phyloP scores from a whole-genome alignment of 768 basidiomycete genomes.

The Mycena floridula region DNA sequence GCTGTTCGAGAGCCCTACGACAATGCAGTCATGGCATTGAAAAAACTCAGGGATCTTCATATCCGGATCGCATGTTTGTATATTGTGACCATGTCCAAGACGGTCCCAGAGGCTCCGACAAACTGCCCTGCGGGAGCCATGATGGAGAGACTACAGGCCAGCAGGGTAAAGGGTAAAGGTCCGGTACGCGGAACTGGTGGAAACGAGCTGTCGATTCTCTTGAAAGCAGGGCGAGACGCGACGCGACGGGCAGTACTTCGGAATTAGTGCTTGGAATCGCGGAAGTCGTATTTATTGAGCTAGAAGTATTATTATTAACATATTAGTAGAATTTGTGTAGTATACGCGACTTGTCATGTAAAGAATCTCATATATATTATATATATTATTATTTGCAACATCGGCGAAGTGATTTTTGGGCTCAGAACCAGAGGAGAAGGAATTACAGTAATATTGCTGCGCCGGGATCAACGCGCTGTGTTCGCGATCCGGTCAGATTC shows the following conservation, averaged over 20 bases:
- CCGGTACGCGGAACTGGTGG: slow-evolving; percentile 86
- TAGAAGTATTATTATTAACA: no score
- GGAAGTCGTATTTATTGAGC: no score
- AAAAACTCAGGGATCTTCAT: slow-evolving; percentile 79
- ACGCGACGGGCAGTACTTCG: slow-evolving; percentile 60
- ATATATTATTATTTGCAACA: no score
- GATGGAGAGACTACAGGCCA: slow-evolving; percentile 41
- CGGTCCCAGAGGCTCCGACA: slow-evolving; percentile 36
- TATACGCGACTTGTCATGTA: no score
- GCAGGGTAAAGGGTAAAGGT: slow-evolving; percentile 33
- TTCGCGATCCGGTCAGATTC: no score
- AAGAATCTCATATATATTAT: no score
- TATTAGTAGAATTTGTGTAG: no score
- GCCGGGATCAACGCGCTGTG: no score
- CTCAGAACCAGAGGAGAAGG: no score
- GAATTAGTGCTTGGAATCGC: slow-evolving; percentile 17
- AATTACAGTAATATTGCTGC: no score
- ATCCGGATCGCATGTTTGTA: slow-evolving; percentile 88
- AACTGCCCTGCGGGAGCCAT: slow-evolving; percentile 52
- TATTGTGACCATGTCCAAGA: slow-evolving; percentile 77
- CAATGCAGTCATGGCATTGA: slow-evolving; percentile 68
- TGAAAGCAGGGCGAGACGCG: slow-evolving; percentile 89
- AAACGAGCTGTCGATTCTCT: slow-evolving; percentile 69
- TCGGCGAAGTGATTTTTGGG: no score
- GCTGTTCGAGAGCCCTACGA: slow-evolving; percentile 74